Evolutionary conservation across 2,329 filamentous ascomycete species (phyloP), one percentile per base, ranked within the genome.

Genomic region (Microascus cirrosus): DNA sequence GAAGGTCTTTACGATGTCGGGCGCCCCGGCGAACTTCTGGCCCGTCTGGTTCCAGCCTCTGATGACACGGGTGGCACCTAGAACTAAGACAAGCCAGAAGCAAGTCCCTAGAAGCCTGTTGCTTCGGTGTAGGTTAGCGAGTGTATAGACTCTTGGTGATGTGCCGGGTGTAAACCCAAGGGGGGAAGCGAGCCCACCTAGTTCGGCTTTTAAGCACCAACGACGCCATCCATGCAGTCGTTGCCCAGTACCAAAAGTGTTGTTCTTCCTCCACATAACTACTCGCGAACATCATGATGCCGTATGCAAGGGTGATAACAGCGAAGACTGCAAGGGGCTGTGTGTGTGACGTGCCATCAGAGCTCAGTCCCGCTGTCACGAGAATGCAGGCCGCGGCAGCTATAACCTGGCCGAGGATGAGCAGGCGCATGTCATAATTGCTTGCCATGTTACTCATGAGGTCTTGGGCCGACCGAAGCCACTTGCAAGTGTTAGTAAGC

Each of bases 201-300:
- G 67, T 68, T 52, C 76, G 72, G 65, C 73, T 71, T 62, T 75
- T 78, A 50, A 80, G 62, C 35, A 75, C 76, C 13, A 86, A 71
- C 34, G 77, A 74, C 1, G 76, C 71, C 35, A 87, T 67, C 89
- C 89, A 95, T 7, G 83, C 80, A 0, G 87, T 85, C 0, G 86
- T 81, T 1, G 83, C 73, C 91, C 93, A 97, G 72, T 99, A 97
- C 94, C 94, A 99, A 69, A 96, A 96, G 63, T 97, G 90, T 55
- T 99, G 94, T 70, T 99, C 94, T 72, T 99, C 94, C 71, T 99
- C 94, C 2, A 99, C 90, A 69, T 94, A 99, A 67, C 92, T 97
- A 68, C 90, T 96, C 11, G 92, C 93, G 72, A 97, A 97, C 92
- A 97, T 97, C 84, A 96, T 95, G 42, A 83, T 69, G 1, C 86